A percentile compares a stretch with the other conserved stretches of the same genome.
Evolutionary conservation across 1,284 basidiomycete genomes (phyloP).

Genomic region (Caloboletus firmus): DNA sequence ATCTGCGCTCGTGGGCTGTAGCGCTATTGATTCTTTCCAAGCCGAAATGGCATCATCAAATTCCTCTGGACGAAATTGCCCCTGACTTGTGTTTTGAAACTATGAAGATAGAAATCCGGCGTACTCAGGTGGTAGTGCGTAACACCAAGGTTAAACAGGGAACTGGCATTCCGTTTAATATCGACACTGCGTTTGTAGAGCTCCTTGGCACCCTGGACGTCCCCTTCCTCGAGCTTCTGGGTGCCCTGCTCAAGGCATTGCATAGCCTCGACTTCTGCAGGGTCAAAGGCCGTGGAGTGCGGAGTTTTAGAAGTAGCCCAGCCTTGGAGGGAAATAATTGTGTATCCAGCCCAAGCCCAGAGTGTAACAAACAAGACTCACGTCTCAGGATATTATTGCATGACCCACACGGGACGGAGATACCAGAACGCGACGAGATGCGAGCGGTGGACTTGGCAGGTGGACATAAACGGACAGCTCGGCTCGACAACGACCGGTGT

Average conservation of each 20-base stretch:
- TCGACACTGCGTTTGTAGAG: constrained; percentile 81
- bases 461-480: constrained; percentile 19
- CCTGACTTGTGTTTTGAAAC: constrained; percentile 17
- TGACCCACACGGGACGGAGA: constrained; percentile 10
- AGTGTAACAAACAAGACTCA: constrained; percentile 25
- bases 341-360: constrained; percentile 5
- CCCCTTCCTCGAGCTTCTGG: constrained; percentile 85
- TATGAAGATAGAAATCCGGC: constrained; percentile 31
- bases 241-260: constrained; percentile 86
- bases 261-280: constrained; percentile 80
- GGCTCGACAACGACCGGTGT: constrained; percentile 25
- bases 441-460: constrained; percentile 18
- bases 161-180: constrained; percentile 79
- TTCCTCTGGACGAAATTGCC: constrained; percentile 59
- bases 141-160: constrained; percentile 86
- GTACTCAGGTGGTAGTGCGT: constrained; percentile 85
- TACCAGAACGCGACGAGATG: constrained; percentile 11
- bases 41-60: constrained; percentile 81
- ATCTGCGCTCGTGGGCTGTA: constrained; percentile 86
- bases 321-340: constrained; percentile 43
- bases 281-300: constrained; percentile 79
- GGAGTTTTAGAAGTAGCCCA: constrained; percentile 83
- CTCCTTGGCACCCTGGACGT: constrained; percentile 76
- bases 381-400: constrained; percentile 22
- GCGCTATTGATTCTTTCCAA: constrained; percentile 83